Conservation (phyloP, 2,329 filamentous ascomycete species). For the Aspergillus sp. region DNA sequence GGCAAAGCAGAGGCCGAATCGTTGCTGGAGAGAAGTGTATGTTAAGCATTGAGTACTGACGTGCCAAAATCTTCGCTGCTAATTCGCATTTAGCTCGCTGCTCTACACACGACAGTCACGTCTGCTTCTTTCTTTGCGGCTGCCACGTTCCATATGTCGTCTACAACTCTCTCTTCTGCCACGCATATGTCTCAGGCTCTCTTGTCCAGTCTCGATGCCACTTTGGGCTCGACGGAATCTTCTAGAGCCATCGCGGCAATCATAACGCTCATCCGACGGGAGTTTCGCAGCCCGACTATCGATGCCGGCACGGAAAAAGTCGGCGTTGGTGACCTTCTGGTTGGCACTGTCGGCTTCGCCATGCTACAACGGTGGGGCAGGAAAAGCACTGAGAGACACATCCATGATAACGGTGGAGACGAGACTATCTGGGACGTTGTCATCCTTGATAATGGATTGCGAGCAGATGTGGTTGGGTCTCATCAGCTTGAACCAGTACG, state of each 20-base stretch:
- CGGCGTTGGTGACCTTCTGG: constrained; percentile 44
- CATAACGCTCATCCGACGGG: constrained; percentile 46
- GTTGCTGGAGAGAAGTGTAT: constrained; percentile 47
- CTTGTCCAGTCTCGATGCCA: constrained; percentile 46
- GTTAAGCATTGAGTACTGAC: constrained; percentile 13
- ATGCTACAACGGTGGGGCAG: constrained; percentile 48
- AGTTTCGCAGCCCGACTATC: constrained; percentile 40
- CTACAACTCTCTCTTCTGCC: constrained; percentile 44
- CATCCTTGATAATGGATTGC: constrained; percentile 46
- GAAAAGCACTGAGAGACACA: constrained; percentile 42
- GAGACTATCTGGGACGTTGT: constrained; percentile 50
- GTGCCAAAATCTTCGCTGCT: constrained; percentile 2
- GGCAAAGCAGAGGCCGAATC: constrained; percentile 44
- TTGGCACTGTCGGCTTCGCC: constrained; percentile 46
- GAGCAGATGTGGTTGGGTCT: constrained; percentile 48
- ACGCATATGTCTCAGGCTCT: constrained; percentile 45
- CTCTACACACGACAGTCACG: constrained; percentile 46
- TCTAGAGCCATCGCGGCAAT: constrained; percentile 50
- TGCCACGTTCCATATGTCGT: constrained; percentile 47
- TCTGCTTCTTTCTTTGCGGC: constrained; percentile 49
- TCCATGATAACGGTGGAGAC: constrained; percentile 42
- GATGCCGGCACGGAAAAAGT: constrained; percentile 36
- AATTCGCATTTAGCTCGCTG: constrained; percentile 36
- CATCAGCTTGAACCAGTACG: constrained; percentile 33
- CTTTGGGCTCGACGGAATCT: constrained; percentile 49